Conservation (phyloP, 108 stramenopile species). For the Fragilariopsis cylindrus region DNA sequence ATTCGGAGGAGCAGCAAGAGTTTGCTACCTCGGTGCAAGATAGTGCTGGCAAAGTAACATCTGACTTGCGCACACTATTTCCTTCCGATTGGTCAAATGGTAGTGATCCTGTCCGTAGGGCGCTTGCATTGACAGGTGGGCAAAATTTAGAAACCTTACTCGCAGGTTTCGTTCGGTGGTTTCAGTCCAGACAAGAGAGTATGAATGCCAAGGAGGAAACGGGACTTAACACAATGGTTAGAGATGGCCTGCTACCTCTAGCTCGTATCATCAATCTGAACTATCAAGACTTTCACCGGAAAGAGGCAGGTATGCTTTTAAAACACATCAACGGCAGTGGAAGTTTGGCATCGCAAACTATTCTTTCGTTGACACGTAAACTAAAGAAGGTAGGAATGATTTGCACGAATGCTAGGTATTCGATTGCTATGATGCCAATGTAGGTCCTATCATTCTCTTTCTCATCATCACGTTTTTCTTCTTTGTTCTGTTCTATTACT, state of each 20-base stretch:
- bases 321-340: conserved; percentile 61
- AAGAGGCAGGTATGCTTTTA: conserved; percentile 78
- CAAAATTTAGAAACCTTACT: conserved; percentile 3
- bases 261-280: conserved; percentile 74
- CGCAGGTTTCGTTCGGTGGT: conserved; percentile 60
- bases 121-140: conserved; percentile 65
- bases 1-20: conserved; percentile 53
- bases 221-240: conserved; percentile 9
- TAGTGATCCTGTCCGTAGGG: conserved; percentile 51
- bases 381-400: conserved; percentile 56
- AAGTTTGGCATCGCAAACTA: conserved; percentile 45
- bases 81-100: conserved; percentile 64
- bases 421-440: too few relatives aligned
- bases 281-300: conserved; percentile 53
- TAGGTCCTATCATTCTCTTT: too few relatives aligned
- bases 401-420: background rate
- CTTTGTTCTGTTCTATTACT: background rate
- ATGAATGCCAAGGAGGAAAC: conserved; percentile 6
- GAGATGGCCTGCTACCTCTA: conserved; percentile 54
- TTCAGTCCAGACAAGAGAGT: conserved; percentile 50
- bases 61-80: conserved; percentile 71
- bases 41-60: conserved; percentile 47
- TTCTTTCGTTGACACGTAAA: conserved; percentile 40
- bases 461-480: background rate
- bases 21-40: conserved; percentile 61